A percentile compares a stretch with the other conserved stretches of the same genome.
Evolutionary conservation across 179 eudicot species (phyloP).

Genomic region (Actinidia chinensis): DNA sequence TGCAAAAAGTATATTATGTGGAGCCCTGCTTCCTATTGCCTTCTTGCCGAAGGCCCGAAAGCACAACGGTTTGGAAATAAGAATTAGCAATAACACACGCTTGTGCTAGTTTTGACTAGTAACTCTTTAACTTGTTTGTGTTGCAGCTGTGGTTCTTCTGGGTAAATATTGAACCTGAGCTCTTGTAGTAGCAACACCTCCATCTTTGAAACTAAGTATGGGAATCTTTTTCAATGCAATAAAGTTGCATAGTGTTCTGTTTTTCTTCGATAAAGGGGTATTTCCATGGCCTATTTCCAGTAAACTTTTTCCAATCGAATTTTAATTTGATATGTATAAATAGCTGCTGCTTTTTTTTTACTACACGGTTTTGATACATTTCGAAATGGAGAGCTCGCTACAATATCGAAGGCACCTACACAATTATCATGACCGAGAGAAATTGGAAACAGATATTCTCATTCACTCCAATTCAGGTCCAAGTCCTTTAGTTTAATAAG

Average conservation of each 20-base stretch:
- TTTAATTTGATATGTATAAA: neutral
- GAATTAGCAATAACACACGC: neutral
- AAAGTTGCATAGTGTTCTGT: neutral
- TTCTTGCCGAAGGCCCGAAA: no score
- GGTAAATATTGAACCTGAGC: neutral
- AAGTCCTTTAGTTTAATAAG: conserved; percentile 66
- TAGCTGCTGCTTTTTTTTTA: no score
- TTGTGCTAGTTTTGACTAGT: neutral
- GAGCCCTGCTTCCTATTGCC: no score
- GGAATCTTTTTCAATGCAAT: neutral
- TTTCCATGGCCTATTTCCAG: neutral
- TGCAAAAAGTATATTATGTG: no score
- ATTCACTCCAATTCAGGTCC: conserved; percentile 76
- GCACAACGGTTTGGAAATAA: no score
- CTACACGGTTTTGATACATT: no score
- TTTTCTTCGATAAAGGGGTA: neutral
- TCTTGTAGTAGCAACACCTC: neutral
- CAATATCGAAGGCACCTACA: neutral
- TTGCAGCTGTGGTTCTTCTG: neutral
- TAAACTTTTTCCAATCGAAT: neutral
- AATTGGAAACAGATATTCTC: neutral
- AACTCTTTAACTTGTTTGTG: neutral
- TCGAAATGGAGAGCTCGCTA: no score
- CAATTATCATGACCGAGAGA: neutral
- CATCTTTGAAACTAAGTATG: neutral